phyloP scores from a whole-genome alignment of 139 green algal species.

The Asterochloris sp. region DNA sequence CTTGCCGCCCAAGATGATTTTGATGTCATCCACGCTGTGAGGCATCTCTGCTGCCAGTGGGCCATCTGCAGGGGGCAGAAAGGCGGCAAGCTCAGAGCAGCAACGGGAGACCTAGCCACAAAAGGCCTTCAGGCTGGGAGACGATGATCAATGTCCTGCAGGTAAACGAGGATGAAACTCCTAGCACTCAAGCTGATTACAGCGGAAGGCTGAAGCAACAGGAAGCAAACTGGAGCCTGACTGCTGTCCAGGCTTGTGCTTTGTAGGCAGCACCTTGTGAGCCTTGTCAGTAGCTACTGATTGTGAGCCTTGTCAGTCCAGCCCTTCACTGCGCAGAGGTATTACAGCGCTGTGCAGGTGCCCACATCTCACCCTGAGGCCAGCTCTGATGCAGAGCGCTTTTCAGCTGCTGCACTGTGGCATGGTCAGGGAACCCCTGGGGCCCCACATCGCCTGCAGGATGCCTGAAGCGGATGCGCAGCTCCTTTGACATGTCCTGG shows the following conservation, averaged over 20 bases:
- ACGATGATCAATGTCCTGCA: background rate
- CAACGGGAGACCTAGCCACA: background rate
- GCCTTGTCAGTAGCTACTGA: slow-evolving; percentile 6
- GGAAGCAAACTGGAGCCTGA: background rate
- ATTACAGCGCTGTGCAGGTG: background rate
- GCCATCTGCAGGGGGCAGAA: slow-evolving; percentile 12
- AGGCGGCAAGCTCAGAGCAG: background rate
- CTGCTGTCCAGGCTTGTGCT: background rate
- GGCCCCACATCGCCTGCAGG: slow-evolving; percentile 42
- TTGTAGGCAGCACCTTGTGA: no score
- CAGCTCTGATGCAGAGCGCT: slow-evolving; percentile 6
- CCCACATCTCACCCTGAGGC: background rate
- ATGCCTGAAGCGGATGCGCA: slow-evolving; percentile 30
- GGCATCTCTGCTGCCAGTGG: slow-evolving; percentile 29
- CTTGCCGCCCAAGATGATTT: slow-evolving; percentile 45
- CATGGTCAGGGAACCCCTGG: slow-evolving; percentile 23
- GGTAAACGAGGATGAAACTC: background rate
- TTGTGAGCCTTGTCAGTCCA: slow-evolving; percentile 1
- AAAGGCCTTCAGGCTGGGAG: background rate
- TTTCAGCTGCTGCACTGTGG: slow-evolving; percentile 26
- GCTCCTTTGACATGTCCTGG: slow-evolving; percentile 23
- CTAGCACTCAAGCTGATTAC: background rate
- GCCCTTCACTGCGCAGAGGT: background rate
- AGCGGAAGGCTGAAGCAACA: no score
- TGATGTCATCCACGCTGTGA: slow-evolving; percentile 24